Base-by-base conservation (phyloP, 257 asterid species). In the Ballota nigra region DNA sequence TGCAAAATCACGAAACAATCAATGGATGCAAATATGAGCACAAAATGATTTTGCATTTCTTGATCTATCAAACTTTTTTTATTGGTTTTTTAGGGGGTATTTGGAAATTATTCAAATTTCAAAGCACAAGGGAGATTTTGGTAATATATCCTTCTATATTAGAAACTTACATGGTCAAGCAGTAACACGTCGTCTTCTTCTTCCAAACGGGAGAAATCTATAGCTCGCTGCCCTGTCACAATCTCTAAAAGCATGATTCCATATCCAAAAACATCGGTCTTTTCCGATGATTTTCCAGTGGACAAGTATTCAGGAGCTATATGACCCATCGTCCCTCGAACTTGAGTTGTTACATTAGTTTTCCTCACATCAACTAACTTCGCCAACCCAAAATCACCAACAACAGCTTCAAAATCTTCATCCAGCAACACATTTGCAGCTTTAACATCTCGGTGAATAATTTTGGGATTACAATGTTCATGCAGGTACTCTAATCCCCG, bases 251-350 rank as follows among this genome's bases (percentile, higher is more conserved):
- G 97, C 93, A 81, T 88, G 81, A 94, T 88, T 16, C 99, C 99
- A n/a, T 94, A 94, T 20, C 99, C 99, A 66, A 94, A 94, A 62
- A 94, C 97, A 55, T 94, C 99, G 0, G 99, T 94, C 82, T 83
- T 94, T 78, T 89, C 99, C 0, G 97, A 94, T 51, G 99, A 94
- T 81, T 88, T 94, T 31, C 99, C 99, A 0, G 99, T 94, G 43
- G 99, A 94, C 75, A 94, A 75, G 80, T 94, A 94, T 29, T 91
- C 99, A 18, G 97, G 99, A 78, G 99, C 99, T 75, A 94, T 94
- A 81, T 94, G 99, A 52, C 99, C 99, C 99, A 94, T 94, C 2
- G 99, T 94, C 49, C 99, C 99, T 18, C 99, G 96, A 43, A 94
- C 97, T 81, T 94, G 99, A 34, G 99, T 94, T 0, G 99, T 94